Percentiles rank a stretch among this genome's conserved stretches.
Conservation (phyloP, 1,284 basidiomycete genomes). For the Malassezia brasiliensis region DNA sequence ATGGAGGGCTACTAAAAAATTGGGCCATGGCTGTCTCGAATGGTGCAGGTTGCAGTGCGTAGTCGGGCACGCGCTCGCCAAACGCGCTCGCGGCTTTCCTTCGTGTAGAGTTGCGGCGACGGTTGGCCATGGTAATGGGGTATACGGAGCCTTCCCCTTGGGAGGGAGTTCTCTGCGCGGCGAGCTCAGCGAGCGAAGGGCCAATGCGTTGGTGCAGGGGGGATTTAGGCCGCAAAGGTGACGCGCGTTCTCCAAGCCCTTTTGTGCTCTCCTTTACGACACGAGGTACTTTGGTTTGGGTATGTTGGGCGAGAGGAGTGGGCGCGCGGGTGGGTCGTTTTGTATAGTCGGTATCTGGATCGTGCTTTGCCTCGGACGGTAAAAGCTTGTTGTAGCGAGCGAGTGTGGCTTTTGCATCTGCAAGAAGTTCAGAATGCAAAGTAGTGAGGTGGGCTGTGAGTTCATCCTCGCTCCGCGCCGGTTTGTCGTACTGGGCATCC, state of each 20-base stretch:
- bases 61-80: slow-evolving; percentile 15
- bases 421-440: not conserved
- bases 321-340: not conserved
- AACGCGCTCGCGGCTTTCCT: slow-evolving; percentile 5
- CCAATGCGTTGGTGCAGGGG: not conserved
- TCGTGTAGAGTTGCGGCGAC: not conserved
- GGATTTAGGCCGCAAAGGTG: not conserved
- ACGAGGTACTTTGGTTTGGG: not conserved
- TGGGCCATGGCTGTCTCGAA: slow-evolving; percentile 15
- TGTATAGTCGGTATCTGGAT: too few relatives aligned
- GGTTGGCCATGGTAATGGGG: not conserved
- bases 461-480: not conserved
- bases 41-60: not conserved
- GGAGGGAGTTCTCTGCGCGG: not conserved
- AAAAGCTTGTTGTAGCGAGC: slow-evolving; percentile 14
- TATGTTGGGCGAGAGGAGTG: not conserved
- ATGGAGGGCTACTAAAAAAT: slow-evolving; percentile 5
- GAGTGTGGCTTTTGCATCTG: slow-evolving; percentile 5
- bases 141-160: not conserved
- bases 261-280: not conserved
- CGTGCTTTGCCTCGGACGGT: slow-evolving; percentile 3
- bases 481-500: not conserved
- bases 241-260: not conserved
- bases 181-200: not conserved
- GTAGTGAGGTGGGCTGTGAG: not conserved